Evolutionary conservation across 768 basidiomycete genomes (phyloP).

Genomic region (Gymnopilus dilepis): DNA sequence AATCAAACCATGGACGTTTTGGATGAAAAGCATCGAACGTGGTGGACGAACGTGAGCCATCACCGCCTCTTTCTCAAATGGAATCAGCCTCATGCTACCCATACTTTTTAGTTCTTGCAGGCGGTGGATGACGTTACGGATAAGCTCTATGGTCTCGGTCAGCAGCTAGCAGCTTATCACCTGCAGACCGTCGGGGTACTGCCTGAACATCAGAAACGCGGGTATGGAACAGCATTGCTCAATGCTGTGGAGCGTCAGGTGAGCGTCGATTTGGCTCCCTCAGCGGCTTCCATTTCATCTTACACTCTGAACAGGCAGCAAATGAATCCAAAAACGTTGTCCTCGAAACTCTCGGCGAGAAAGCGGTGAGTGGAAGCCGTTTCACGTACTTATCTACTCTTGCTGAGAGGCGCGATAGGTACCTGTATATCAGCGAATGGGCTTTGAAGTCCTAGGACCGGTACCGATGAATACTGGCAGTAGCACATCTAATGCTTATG

Average conservation of each 20-base stretch:
- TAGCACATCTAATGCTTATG: conserved; percentile 2
- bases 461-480: conserved; percentile 2
- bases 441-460: conserved; percentile 1
- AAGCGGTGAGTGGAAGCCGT: background rate
- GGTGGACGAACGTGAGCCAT: background rate
- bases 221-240: conserved; percentile 1
- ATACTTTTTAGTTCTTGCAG: background rate
- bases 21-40: background rate
- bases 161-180: conserved; percentile 6
- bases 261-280: background rate
- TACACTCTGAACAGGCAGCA: background rate
- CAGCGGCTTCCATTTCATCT: background rate
- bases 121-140: background rate
- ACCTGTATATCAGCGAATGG: background rate
- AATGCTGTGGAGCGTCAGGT: background rate
- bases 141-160: conserved; percentile 4
- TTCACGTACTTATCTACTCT: background rate
- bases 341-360: conserved; percentile 3
- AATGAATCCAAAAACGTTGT: background rate
- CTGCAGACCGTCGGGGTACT: conserved; percentile 7
- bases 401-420: background rate
- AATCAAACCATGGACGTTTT: background rate
- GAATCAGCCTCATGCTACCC: background rate
- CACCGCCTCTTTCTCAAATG: background rate
- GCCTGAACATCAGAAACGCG: conserved; percentile 2